Percentiles rank a stretch among this genome's conserved stretches.
Evolutionary conservation across 2,329 filamentous ascomycete genomes (phyloP).

Genomic region (Epichloe bromicola): DNA sequence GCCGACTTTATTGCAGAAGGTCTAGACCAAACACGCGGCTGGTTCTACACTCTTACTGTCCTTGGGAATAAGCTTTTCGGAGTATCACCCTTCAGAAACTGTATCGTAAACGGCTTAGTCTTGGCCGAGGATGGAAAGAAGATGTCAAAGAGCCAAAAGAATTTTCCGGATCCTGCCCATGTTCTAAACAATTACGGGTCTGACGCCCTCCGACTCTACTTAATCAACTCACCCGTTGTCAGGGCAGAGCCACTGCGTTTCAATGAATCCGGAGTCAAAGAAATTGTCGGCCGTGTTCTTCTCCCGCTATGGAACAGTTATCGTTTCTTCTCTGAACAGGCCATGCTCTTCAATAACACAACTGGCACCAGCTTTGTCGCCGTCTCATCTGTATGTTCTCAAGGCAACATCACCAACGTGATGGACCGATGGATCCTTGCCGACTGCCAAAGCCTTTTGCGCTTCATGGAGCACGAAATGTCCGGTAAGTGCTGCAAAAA

Average conservation of each 20-base stretch:
- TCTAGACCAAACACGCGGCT: constrained; percentile 16
- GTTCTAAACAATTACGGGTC: constrained; percentile 14
- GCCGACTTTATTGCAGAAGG: constrained; percentile 17
- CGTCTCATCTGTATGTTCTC: background rate
- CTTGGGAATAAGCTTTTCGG: constrained; percentile 14
- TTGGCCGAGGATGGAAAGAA: constrained; percentile 17
- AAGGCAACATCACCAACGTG: constrained; percentile 28
- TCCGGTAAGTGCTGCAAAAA: constrained; percentile 32
- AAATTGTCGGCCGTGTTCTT: constrained; percentile 13
- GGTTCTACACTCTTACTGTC: constrained; percentile 17
- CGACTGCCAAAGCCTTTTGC: constrained; percentile 69
- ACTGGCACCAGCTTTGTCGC: constrained; percentile 10
- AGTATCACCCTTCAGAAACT: constrained; percentile 15
- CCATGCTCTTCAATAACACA: constrained; percentile 11
- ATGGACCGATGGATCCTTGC: constrained; percentile 89
- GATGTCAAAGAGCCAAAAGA: constrained; percentile 18
- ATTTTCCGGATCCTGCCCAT: constrained; percentile 13
- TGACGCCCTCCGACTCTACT: constrained; percentile 15
- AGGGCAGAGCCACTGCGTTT: constrained; percentile 15
- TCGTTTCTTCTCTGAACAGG: constrained; percentile 15
- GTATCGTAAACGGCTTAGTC: constrained; percentile 16
- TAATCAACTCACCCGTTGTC: constrained; percentile 17
- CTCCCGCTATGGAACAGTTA: constrained; percentile 18
- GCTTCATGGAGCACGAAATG: constrained; percentile 85
- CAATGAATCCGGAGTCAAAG: constrained; percentile 14